These are phyloP conservation scores for Wickerhamomyces queroliae DNA, from an alignment of 805 yeast genomes.

Conservation along the genomic window DNA sequence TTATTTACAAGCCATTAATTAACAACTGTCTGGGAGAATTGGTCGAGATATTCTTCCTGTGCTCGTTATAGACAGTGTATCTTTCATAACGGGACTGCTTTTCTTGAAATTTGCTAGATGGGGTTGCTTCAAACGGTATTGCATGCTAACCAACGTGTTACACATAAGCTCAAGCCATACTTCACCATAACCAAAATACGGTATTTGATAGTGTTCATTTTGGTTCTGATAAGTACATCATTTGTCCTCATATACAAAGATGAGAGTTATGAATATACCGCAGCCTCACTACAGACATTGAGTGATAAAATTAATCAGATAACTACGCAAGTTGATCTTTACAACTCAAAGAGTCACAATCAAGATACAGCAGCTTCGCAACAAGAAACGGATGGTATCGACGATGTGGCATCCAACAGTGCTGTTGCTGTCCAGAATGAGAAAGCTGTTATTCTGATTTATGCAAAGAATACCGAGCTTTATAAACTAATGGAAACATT, in stretches of 20 bases:
- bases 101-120: too few relatives aligned
- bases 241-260: conserved; percentile 4
- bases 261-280: conserved; percentile 7
- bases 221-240: conserved; percentile 14
- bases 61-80: too few relatives aligned
- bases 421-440: conserved; percentile 22
- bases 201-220: conserved; percentile 20
- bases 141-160: neutral
- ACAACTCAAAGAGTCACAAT: conserved; percentile 5
- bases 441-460: conserved; percentile 60
- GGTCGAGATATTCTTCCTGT: too few relatives aligned
- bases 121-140: too few relatives aligned
- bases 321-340: conserved; percentile 10
- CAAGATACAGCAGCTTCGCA: conserved; percentile 1
- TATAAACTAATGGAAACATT: conserved; percentile 50
- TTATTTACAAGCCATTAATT: too few relatives aligned
- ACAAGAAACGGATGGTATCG: neutral
- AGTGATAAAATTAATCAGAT: conserved; percentile 8
- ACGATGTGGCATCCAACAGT: neutral
- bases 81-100: too few relatives aligned
- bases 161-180: neutral
- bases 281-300: conserved; percentile 7
- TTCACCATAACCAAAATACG: conserved; percentile 19
- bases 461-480: conserved; percentile 62
- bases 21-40: too few relatives aligned